Evolutionary conservation across 1,284 basidiomycete genomes (phyloP), one percentile per base, ranked within the genome.

Genomic region (Tetrapyrgos nigripes): DNA sequence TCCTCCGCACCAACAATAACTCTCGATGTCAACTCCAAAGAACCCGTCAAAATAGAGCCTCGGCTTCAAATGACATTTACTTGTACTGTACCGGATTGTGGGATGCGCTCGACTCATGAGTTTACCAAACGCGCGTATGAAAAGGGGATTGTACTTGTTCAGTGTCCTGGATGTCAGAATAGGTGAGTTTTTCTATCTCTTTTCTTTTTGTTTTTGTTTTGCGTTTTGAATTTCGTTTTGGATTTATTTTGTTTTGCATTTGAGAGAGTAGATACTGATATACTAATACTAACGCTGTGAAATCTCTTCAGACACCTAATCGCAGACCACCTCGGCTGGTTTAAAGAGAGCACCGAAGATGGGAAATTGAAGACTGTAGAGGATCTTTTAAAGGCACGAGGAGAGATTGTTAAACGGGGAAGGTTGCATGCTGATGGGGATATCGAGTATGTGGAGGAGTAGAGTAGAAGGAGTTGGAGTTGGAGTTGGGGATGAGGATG

Each of bases 261-360:
- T n/a, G n/a, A n/a, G n/a, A n/a, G n/a, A 60, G 13, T 17, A 35
- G 17, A 33, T 8, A 33, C 14, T 33, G 8, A 8, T 14, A 40
- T 5, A 40, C 4, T 17, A 40, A 40, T 40, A 8, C 17, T n/a
- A 40, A 33, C 31, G 37, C 17, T 8, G 6, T n/a, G 17, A 40
- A 40, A 8, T n/a, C n/a, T n/a, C 24, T 54, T 3, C 62, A 93
- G 93, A 47, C 93, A 94, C 75, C 78, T 94, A 19, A 94, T 96
- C 68, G 95, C 96, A 8, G 95, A 97, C 70, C 89, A 97, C 68
- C 75, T 97, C 14, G 93, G 93, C 1, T 97, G 96, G 96, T 97
- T 97, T 79, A 88, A 92, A 63, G 89, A 93, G 37, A 80, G 82
- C 48, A 93, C 90, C 0, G 79, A 88, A 59, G 87, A 87, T 3